Conservation (phyloP, 306 rosid genomes). For the Herpetospermum pedunculosum region DNA sequence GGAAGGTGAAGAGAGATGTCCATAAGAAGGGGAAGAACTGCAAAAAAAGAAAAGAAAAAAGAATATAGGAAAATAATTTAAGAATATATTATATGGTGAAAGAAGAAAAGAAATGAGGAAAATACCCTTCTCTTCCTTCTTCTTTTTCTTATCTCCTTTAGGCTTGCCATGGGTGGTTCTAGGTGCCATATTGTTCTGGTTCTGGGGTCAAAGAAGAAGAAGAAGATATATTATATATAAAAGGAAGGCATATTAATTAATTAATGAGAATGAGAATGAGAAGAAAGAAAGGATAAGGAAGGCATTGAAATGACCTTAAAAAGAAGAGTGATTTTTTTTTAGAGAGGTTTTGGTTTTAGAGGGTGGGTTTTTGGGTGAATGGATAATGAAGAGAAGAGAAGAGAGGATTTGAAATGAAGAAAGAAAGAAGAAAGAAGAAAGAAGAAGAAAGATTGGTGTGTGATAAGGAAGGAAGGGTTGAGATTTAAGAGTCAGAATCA, state of each 20-base stretch:
- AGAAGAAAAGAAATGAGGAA: not conserved
- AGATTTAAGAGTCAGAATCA: conserved; percentile 60
- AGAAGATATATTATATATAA: too few species aligned
- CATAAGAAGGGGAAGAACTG: conserved; percentile 87
- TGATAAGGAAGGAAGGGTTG: conserved; percentile 98
- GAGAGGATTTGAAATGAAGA: not conserved
- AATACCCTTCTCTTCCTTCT: conserved; percentile 81
- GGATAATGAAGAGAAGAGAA: not conserved
- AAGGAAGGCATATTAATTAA: too few species aligned
- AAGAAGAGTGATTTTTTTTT: not conserved
- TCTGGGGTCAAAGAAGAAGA: not conserved
- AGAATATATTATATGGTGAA: not conserved
- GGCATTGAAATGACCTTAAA: not conserved
- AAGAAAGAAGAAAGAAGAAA: conserved; percentile 1
- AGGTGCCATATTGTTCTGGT: conserved; percentile 86
- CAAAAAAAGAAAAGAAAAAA: not conserved
- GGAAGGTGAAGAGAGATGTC: conserved; percentile 79
- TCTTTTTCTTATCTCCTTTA: conserved; percentile 73
- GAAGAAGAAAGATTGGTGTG: conserved; percentile 23
- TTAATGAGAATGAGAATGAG: too few species aligned
- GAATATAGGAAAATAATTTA: too few species aligned
- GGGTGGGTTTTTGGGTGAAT: too few species aligned
- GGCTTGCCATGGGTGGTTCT: conserved; percentile 78
- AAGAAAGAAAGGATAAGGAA: not conserved
- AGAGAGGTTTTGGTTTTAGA: conserved; percentile 22